A percentile compares a stretch with the other conserved stretches of the same genome.
phyloP scores from a whole-genome alignment of 2,329 filamentous ascomycete species.

The Thermothelomyces thermophilus region DNA sequence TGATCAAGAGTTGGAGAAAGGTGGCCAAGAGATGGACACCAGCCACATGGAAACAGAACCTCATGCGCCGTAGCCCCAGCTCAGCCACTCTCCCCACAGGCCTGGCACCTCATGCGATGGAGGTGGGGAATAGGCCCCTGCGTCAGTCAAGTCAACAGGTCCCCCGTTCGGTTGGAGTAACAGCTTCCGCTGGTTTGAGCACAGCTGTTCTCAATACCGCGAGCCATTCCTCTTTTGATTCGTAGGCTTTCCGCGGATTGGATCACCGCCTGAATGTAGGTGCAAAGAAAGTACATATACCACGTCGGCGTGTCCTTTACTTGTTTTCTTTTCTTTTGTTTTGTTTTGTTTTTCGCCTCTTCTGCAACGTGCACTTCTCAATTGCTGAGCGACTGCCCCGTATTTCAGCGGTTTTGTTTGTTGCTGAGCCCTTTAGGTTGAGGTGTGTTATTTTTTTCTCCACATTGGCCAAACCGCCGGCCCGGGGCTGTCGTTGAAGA shows the following conservation, averaged over 20 bases:
- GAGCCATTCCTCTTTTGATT: too few species aligned
- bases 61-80: not conserved
- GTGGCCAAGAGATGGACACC: not conserved
- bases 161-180: constrained; percentile 11
- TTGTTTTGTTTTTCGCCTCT: too few species aligned
- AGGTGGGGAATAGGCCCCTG: constrained; percentile 6
- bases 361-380: too few species aligned
- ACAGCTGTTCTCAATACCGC: constrained; percentile 11
- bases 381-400: too few species aligned
- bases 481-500: constrained; percentile 8
- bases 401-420: not conserved
- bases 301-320: too few species aligned
- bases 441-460: constrained; percentile 11
- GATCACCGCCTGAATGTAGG: too few species aligned
- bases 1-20: not conserved
- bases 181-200: constrained; percentile 15
- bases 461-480: constrained; percentile 18
- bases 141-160: not conserved
- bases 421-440: not conserved
- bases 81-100: not conserved
- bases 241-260: too few species aligned
- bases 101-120: not conserved
- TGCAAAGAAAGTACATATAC: too few species aligned
- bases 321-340: too few species aligned
- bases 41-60: not conserved